A percentile compares a stretch with the other conserved stretches of the same genome.
Evolutionary conservation across 805 yeast species (phyloP).

Genomic region (Ogataea nakhonphanomensis): DNA sequence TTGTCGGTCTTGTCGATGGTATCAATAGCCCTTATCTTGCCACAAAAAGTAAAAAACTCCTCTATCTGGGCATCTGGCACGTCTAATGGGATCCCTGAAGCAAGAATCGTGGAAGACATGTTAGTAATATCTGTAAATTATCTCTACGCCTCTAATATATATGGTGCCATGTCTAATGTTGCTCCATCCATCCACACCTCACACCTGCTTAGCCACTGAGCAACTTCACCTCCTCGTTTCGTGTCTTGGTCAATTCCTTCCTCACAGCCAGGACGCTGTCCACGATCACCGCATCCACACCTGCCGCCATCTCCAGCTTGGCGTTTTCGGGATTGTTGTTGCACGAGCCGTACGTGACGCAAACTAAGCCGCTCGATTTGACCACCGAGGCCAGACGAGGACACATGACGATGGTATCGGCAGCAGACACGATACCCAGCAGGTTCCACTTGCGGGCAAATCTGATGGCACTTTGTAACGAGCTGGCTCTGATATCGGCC

Average conservation of each 20-base stretch:
- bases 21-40: constrained; percentile 42
- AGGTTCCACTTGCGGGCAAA: constrained; percentile 90
- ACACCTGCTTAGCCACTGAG: constrained; percentile 9
- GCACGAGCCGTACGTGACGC: constrained; percentile 84
- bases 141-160: not conserved
- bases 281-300: constrained; percentile 98
- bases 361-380: constrained; percentile 84
- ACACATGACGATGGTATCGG: constrained; percentile 79
- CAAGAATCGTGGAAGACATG: constrained; percentile 43
- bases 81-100: constrained; percentile 50
- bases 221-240: constrained; percentile 11
- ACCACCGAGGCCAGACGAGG: constrained; percentile 91
- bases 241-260: constrained; percentile 54
- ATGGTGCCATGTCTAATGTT: not conserved
- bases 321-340: constrained; percentile 86
- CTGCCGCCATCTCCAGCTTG: constrained; percentile 82
- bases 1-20: constrained; percentile 31
- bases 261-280: constrained; percentile 93
- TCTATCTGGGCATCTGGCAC: constrained; percentile 49
- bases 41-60: constrained; percentile 76
- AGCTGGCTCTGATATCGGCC: constrained; percentile 87
- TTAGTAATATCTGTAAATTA: not conserved
- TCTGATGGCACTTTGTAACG: constrained; percentile 85
- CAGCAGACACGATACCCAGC: constrained; percentile 88
- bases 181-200: constrained; percentile 4